Evolutionary conservation across 2,329 filamentous ascomycete species (phyloP), one percentile per base, ranked within the genome.

Genomic region (Colletotrichum cordylinicola): DNA sequence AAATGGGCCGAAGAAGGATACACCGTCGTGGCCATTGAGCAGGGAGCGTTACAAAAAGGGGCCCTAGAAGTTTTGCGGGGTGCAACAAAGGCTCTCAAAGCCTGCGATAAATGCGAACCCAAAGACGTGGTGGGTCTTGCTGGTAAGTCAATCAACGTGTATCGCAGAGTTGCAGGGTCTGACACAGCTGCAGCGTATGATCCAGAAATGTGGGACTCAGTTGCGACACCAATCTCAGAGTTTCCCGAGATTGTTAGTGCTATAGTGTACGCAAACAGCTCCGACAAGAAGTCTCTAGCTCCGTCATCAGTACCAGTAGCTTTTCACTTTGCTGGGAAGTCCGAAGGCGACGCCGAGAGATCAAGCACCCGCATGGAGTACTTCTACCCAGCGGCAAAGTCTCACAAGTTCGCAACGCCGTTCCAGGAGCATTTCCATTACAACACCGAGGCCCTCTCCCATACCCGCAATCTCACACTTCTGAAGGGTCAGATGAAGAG

Each of bases 1-100:
- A 95, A 94, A 82, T 94, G 93, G 93, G 92, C 92, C 0, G 93
- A 95, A 80, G 93, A 94, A 81, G 91, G 93, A 0, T 94, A 91
- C 78, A 86, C 89, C 0, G 91, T 94, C 5, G 90, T 86, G 0
- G 88, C 93, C 80, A 81, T 94, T 62, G 80, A 86, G 55, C 79
- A 81, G 1, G 84, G 83, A 8, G 82, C 16, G 21, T 24, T 65
- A 9, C 6, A n/a, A 16, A 12, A 8, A 29, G 18, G 9, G 6
- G 21, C 21, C 0, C 5, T 10, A 5, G 9, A 43, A 8, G 13
- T 16, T 39, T 27, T 65, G 61, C 37, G 9, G 7, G 8, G 27
- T 6, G 35, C 35, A 6, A 39, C 21, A 48, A 65, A 12, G 0
- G 35, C 21, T 39, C 18, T 65, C 18, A 37, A 29, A 27, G 18